phyloP scores from a whole-genome alignment of 129 eudicot species.

The Heracleum sosnowskyi region DNA sequence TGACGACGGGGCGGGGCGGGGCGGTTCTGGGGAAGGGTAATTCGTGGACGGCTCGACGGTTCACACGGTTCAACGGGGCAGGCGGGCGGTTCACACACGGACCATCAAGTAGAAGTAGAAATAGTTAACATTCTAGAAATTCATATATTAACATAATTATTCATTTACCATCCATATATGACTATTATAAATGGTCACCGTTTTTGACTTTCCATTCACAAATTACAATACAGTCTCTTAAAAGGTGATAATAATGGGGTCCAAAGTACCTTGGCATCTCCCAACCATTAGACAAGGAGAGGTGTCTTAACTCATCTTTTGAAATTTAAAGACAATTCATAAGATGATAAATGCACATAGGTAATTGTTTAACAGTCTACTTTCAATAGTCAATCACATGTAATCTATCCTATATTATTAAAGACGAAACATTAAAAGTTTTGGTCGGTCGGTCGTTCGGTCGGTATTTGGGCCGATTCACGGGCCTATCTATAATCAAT shows the following conservation, averaged over 20 bases:
- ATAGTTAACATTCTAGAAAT: neutral
- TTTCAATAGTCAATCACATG: neutral
- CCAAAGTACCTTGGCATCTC: neutral
- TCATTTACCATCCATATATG: neutral
- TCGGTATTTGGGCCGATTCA: no score
- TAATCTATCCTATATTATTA: no score
- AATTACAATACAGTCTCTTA: neutral
- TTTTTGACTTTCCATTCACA: neutral
- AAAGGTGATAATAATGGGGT: neutral
- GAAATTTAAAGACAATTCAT: neutral
- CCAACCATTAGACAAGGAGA: neutral
- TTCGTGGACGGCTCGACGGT: no score
- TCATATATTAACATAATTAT: neutral
- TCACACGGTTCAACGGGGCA: no score
- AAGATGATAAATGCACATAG: neutral
- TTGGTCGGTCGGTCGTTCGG: no score
- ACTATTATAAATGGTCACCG: neutral
- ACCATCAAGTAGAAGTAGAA: no score
- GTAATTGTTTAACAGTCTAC: neutral
- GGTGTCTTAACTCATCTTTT: neutral
- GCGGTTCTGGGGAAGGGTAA: no score
- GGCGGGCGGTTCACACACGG: no score
- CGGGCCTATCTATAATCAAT: no score
- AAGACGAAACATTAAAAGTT: no score
- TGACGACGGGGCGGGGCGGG: no score